A percentile compares a stretch with the other conserved stretches of the same genome.
phyloP scores from a whole-genome alignment of 345 rosid genomes.

The Anastatica hierochuntica region DNA sequence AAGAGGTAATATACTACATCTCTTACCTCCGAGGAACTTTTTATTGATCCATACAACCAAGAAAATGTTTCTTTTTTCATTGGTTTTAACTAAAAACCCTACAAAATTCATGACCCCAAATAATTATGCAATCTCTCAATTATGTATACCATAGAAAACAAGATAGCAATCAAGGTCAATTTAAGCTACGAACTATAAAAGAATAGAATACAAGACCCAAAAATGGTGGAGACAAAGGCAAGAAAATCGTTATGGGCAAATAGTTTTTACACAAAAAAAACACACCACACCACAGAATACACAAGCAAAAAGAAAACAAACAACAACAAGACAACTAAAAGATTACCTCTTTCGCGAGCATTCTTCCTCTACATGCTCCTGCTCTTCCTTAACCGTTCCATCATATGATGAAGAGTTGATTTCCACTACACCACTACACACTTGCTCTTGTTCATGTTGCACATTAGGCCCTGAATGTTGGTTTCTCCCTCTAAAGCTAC shows the following conservation, averaged over 20 bases:
- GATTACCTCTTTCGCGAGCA: conserved; percentile 24
- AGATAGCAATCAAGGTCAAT: neutral
- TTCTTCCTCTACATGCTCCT: conserved; percentile 17
- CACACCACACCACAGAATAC: neutral
- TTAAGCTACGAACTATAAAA: neutral
- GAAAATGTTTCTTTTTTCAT: no score
- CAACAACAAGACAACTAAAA: neutral
- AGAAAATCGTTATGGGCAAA: neutral
- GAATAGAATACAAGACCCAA: neutral
- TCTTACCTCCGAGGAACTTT: neutral
- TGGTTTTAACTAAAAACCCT: neutral
- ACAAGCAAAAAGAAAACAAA: neutral
- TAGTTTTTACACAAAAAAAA: neutral
- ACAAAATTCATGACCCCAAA: neutral
- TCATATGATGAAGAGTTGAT: conserved; percentile 27
- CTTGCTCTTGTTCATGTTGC: conserved; percentile 2
- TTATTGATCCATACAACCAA: no score
- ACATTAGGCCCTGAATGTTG: neutral
- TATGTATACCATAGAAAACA: no score
- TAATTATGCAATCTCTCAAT: neutral
- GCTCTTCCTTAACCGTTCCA: conserved; percentile 23
- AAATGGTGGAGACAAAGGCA: neutral
- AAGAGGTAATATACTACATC: neutral
- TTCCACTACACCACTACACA: conserved; percentile 6
- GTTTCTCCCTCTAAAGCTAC: conserved; percentile 5